phyloP scores from a whole-genome alignment of 2,329 filamentous ascomycete species.

The Elsinoe necatrix region DNA sequence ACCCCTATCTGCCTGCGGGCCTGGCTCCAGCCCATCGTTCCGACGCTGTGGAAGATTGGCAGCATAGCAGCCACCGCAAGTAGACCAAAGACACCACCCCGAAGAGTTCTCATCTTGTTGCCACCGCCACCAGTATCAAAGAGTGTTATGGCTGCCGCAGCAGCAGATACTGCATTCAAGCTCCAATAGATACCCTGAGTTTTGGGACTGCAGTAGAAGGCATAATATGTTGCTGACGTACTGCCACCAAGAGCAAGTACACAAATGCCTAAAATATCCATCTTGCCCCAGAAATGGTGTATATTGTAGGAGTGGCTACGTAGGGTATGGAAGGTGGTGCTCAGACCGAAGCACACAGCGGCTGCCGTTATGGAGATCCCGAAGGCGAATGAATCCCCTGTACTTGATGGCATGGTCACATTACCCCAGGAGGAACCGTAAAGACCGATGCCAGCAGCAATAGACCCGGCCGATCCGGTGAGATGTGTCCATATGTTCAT shows the following conservation, averaged over 20 bases:
- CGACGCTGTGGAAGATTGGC: constrained; percentile 23
- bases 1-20: constrained; percentile 20
- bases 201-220: constrained; percentile 22
- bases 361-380: constrained; percentile 8
- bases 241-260: constrained; percentile 20
- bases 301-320: constrained; percentile 27
- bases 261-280: constrained; percentile 28
- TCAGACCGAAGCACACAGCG: constrained; percentile 19
- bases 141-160: constrained; percentile 19
- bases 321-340: constrained; percentile 26
- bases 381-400: constrained; percentile 10
- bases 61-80: constrained; percentile 27
- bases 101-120: constrained; percentile 22
- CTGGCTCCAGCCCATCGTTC: constrained; percentile 22
- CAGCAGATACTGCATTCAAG: constrained; percentile 20
- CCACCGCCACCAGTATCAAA: constrained; percentile 27
- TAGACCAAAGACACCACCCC: constrained; percentile 23
- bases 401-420: background rate
- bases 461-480: background rate
- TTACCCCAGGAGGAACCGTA: background rate
- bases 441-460: constrained; percentile 4
- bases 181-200: constrained; percentile 23
- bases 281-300: constrained; percentile 25
- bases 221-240: constrained; percentile 24
- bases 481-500: constrained; percentile 18